Evolutionary conservation across 176 grass and related monocot species (phyloP), one percentile per base, ranked within the genome.

Genomic region (Eragrostis nindensis): DNA sequence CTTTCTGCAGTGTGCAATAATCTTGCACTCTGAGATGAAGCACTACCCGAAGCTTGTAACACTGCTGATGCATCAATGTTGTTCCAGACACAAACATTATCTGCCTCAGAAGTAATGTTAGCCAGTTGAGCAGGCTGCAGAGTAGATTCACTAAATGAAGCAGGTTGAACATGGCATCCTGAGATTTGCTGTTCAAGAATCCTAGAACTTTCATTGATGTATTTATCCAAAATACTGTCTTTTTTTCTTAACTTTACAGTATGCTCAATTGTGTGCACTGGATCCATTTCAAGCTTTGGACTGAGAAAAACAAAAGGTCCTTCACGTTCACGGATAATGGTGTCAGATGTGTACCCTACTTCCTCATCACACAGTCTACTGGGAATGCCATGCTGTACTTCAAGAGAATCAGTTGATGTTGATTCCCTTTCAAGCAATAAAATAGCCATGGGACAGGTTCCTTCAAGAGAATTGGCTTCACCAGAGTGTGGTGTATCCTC

Each of bases 181-280:
- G 46, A 80, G 25, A 48, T 73, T 39, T 74, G 68, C 2, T 80
- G 76, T 80, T 50, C 84, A 74, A 60, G 25, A 53, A n/a, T 56
- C 52, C 18, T 74, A 2, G 38, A 46, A 25, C 7, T 74, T 47
- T 68, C 61, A 38, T 68, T 14, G 6, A 43, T 54, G n/a, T 49
- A 66, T 46, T 21, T 49, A 73, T 52, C 44, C 0, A 45, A 65
- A 82, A 52, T 13, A 44, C 38, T 80, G 5, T 1, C 27, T 39
- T 15, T 62, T 62, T 68, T 73, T 64, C 1, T n/a, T n/a, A n/a
- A n/a, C n/a, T n/a, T 50, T 44, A 19, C 16, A 9, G 24, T 45
- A 44, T 70, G 2, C 41, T 70, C 50, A 57, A 45, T 16, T 73
- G 19, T 18, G 29, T 63, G 30, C 7, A 40, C 21, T 5, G 19